These are phyloP conservation scores for Mycena polygramma DNA, from an alignment of 768 basidiomycete species.

Conservation along the genomic window DNA sequence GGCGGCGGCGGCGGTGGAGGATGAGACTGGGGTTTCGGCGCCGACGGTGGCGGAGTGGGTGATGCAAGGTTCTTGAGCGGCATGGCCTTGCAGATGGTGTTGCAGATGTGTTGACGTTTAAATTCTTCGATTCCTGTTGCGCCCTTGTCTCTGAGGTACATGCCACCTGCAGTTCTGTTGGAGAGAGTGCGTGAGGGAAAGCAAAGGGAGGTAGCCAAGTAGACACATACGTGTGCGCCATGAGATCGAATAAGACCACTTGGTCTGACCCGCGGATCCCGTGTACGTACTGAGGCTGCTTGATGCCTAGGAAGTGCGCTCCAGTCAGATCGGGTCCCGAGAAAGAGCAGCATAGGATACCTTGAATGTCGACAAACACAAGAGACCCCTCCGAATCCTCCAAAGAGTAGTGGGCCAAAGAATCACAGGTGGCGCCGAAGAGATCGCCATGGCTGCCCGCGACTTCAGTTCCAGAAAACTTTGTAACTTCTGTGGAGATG, in stretches of 20 bases:
- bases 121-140: slow-evolving; percentile 1
- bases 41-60: too few relatives aligned
- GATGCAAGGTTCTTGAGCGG: background rate
- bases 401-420: slow-evolving; percentile 14
- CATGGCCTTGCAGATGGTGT: background rate
- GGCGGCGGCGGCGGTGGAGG: too few relatives aligned
- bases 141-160: slow-evolving; percentile 9
- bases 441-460: slow-evolving; percentile 3
- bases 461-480: slow-evolving; percentile 18
- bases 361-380: slow-evolving; percentile 21
- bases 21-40: too few relatives aligned
- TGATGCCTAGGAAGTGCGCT: background rate
- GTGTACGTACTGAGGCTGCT: background rate
- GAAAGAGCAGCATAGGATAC: background rate
- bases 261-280: slow-evolving; percentile 5
- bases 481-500: background rate
- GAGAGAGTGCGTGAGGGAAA: background rate
- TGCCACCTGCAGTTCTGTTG: background rate
- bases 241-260: background rate
- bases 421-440: slow-evolving; percentile 14
- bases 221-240: slow-evolving; percentile 7
- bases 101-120: slow-evolving; percentile 21
- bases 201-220: background rate
- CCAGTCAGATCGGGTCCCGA: background rate
- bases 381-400: background rate